Base-by-base conservation (phyloP, 2,329 filamentous ascomycete genomes). In the Hymenoscyphus fructigenus region DNA sequence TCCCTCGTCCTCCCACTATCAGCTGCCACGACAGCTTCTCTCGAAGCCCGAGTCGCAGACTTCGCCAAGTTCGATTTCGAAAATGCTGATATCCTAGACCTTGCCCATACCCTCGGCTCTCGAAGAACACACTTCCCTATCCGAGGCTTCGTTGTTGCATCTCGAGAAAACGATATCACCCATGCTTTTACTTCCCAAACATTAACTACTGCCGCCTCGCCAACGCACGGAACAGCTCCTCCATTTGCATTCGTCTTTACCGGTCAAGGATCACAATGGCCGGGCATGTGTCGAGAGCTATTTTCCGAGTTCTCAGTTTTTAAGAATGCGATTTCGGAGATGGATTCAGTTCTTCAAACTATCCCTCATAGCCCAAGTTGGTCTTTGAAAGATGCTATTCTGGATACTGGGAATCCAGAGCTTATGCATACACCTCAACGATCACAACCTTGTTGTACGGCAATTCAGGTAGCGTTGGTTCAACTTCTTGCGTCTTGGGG, bases 381-480 rank as follows among this genome's bases (percentile, higher is more conserved):
- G 61, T 59, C n/a, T 28, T 23, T 60, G 14, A 20, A 60, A 28
- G 57, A 58, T n/a, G 32, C 32, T 23, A 23, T 58, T 14, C 28
- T 36, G 17, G 28, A 38, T 15, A 38, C 28, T 17, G 57, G 14
- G 41, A 47, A 47, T 47, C 17, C n/a, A 20, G 62, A 55, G 14
- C 14, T 36, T 57, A 23, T 32, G 26, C n/a, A 44, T 23, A 38
- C 41, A 34, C 26, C 53, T 65, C 14, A 66, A 55, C 47, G 59
- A n/a, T 59, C 41, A 29, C 67, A 69, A 29, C 62, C 67, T 7
- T 23, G 69, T 0, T 71, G 64, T 55, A 70, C 70, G 0, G 79
- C 81, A 0, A 67, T 85, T 2, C 83, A 84, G 69, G 72, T 85
- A 1, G 68, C 76, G 0, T 68, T 84, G 2, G 76, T 79, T 0